Base-by-base conservation (phyloP, 257 asterid species). In the Scutellaria minor region DNA sequence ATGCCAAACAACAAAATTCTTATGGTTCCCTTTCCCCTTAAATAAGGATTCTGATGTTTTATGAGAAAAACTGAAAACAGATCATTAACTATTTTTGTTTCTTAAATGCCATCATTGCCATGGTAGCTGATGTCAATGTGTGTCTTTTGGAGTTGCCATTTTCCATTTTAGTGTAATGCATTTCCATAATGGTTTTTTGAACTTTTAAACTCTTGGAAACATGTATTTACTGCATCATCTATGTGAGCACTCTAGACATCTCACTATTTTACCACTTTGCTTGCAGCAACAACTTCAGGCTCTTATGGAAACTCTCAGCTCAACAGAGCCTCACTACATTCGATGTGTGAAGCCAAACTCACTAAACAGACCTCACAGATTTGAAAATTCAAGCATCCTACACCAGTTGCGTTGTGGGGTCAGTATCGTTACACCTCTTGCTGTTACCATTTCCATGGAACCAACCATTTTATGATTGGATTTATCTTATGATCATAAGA, bases 341-440 rank as follows among this genome's bases (percentile, higher is more conserved):
- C 90, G 99, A 46, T 95, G 99, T 77, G 97, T 95, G 87, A 95
- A 95, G 86, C 99, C 99, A 71, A 95, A 95, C 72, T 95, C 99
- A 58, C 80, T 87, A 58, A 95, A 95, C 76, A 86, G 78, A 68
- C 98, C 98, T 59, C 85, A 92, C 81, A 92, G 86, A 79, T 95
- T 95, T 66, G 99, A 95, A 86, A 88, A 81, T 47, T 87, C 80
- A 65, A 92, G 99, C 88, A 86, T 92, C 85, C 83, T 95, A 68
- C 99, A 95, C 77, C 99, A 95, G 85, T 82, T 95, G 82, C 99
- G 99, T 78, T 95, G 99, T 83, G 99, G 99, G 99, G 99, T 95
- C 70, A 83, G 95, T 88, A 47, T 62, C 52, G 51, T 46, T 66
- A 46, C 66, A 68, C 68, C 54, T 60, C 46, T 60, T 75, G 65